Evolutionary conservation across 768 basidiomycete genomes (phyloP).

Genomic region (Suillus decipiens): DNA sequence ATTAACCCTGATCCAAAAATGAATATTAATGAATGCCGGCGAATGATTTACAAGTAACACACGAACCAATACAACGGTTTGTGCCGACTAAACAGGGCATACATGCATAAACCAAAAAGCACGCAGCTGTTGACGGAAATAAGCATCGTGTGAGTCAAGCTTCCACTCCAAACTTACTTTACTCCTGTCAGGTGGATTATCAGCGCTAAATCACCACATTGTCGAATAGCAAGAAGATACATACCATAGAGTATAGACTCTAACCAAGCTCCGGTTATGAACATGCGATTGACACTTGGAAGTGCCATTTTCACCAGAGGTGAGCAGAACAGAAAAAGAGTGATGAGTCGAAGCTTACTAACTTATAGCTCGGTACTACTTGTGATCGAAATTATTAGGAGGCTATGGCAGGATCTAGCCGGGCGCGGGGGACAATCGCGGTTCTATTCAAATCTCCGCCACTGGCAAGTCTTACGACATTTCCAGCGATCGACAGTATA

Average conservation of each 20-base stretch:
- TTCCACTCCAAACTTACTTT: neutral
- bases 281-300: neutral
- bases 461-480: neutral
- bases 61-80: neutral
- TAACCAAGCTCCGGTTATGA: neutral
- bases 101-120: neutral
- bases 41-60: neutral
- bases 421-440: neutral
- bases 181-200: neutral
- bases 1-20: neutral
- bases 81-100: neutral
- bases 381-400: neutral
- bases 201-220: neutral
- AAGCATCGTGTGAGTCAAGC: neutral
- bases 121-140: neutral
- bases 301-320: neutral
- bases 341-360: neutral
- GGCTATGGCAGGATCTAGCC: neutral
- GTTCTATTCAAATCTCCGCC: neutral
- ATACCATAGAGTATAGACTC: conserved; percentile 1
- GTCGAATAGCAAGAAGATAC: neutral
- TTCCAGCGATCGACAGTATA: neutral
- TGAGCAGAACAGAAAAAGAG: neutral
- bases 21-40: neutral
- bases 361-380: too few species aligned